Evolutionary conservation across 805 yeast genomes (phyloP), one percentile per base, ranked within the genome.

Genomic region (Spencermartinsiella europaea): DNA sequence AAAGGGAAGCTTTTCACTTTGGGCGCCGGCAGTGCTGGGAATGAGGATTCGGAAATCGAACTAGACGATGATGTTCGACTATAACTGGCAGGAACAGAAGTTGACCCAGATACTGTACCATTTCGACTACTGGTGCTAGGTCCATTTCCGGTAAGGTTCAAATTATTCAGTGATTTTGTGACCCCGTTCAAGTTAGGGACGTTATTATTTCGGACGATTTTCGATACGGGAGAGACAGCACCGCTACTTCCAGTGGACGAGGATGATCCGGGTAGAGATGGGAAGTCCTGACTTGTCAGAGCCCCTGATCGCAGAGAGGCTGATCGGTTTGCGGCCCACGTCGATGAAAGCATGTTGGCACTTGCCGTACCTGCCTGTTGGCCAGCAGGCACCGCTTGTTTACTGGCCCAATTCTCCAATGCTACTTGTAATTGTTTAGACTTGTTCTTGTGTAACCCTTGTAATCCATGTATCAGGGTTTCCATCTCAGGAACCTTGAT

Each of bases 401-500:
- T 17, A 31, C 22, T 15, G 15, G 38, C 35, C 49, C 49, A 45
- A 21, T 46, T 51, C 34, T 45, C 17, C 35, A 42, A n/a, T 21
- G 47, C 39, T n/a, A 20, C 14, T n/a, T 42, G 33, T 5, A 50
- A 46, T 8, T 42, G 33, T 20, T 41, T 45, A 10, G 43, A 19
- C 25, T 44, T 45, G 14, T 44, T 42, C 31, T 40, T 48, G 40
- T 38, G 34, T 25, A 42, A 22, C 1, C 34, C 41, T 1, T 51
- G 49, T 7, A 54, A 35, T 28, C 53, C 60, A 7, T 50, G 52
- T 4, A 86, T 50, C 39, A 87, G 63, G 4, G 84, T 61, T 47
- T 73, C 68, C 14, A 81, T 62, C 47, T 86, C 89, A 4, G 75
- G 74, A 5, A 55, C 50, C 1, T 68, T 57, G 39, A 49, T 69